Evolutionary conservation across 2,329 filamentous ascomycete genomes (phyloP).

Genomic region (Botrytis aclada): DNA sequence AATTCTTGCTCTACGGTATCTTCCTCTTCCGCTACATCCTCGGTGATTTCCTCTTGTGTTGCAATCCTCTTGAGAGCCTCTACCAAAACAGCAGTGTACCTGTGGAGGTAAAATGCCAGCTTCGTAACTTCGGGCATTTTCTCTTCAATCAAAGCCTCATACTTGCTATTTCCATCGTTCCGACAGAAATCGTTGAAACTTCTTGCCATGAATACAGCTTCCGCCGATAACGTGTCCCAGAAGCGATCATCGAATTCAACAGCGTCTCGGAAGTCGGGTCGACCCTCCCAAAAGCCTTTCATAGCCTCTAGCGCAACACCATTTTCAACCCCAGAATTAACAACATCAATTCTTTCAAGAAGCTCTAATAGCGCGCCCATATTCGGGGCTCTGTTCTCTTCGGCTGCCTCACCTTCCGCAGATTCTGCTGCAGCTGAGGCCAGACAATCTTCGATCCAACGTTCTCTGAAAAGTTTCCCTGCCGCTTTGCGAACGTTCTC

Average conservation of each 20-base stretch:
- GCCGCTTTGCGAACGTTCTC: constrained; percentile 92
- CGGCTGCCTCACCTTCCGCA: constrained; percentile 47
- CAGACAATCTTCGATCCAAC: constrained; percentile 97
- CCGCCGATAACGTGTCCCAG: constrained; percentile 78
- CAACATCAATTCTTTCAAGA: constrained; percentile 87
- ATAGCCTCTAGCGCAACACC: constrained; percentile 93
- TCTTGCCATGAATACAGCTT: constrained; percentile 84
- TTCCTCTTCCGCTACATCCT: constrained; percentile 65
- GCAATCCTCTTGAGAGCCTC: constrained; percentile 59
- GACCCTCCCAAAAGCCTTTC: constrained; percentile 92
- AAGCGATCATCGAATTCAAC: constrained; percentile 70
- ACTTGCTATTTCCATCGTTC: constrained; percentile 67
- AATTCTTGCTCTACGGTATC: constrained; percentile 91
- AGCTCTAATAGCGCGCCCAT: constrained; percentile 86
- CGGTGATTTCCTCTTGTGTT: constrained; percentile 48
- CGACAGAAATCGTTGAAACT: constrained; percentile 95
- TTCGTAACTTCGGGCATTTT: constrained; percentile 94
- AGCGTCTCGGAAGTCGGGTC: constrained; percentile 75
- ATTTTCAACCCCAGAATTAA: constrained; percentile 84
- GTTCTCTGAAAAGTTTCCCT: constrained; percentile 82
- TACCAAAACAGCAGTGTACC: constrained; percentile 68
- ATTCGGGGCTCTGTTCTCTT: constrained; percentile 60
- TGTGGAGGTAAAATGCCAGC: constrained; percentile 80
- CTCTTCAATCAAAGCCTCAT: constrained; percentile 76
- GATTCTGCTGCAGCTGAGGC: constrained; percentile 59